Evolutionary conservation across 1,284 basidiomycete genomes (phyloP), one percentile per base, ranked within the genome.

Genomic region (Tilletia indica): DNA sequence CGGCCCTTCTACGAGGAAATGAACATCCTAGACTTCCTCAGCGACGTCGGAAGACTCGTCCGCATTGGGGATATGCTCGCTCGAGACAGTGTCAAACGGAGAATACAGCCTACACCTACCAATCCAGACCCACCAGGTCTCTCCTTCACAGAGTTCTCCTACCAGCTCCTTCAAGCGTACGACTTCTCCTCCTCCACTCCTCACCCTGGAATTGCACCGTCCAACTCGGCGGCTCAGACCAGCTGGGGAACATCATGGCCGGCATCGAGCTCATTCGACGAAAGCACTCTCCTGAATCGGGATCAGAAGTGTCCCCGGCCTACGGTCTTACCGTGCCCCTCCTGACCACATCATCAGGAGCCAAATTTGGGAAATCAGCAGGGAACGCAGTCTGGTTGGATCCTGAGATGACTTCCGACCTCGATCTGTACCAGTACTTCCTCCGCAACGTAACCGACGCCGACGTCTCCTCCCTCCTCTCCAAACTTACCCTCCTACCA

Each of bases 181-280:
- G 97, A 99, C 85, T 99, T 97, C 85, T 89, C 91, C 87, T 91
- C 73, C 88, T 99, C 1, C 87, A 95, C 85, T 2, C 86, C 87
- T 74, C 49, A 2, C 34, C 39, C 38, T 87, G 89, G 68, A 86
- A 86, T 0, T 98, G 96, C 85, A 90, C 90, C 1, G 88, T 98
- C 61, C 97, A 99, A 85, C 86, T 99, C 56, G 97, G 97, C 66
- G 97, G 97, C 3, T 94, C 92, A 0, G 97, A 99, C 84, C 97
- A 99, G 84, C 95, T 95, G 91, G 96, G 97, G n/a, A 99, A 99
- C 83, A 97, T 99, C 75, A 86, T 94, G 25, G 92, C 93, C 8
- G 95, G 95, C 4, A 88, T 97, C 45, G 93, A 97, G 71, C 88
- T 97, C 61, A 94, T 97, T 78, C 88, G 89, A 70, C 89, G 89